These are phyloP conservation scores for Spinacia oleracea DNA, from an alignment of 179 eudicot genomes.

Conservation along the genomic window DNA sequence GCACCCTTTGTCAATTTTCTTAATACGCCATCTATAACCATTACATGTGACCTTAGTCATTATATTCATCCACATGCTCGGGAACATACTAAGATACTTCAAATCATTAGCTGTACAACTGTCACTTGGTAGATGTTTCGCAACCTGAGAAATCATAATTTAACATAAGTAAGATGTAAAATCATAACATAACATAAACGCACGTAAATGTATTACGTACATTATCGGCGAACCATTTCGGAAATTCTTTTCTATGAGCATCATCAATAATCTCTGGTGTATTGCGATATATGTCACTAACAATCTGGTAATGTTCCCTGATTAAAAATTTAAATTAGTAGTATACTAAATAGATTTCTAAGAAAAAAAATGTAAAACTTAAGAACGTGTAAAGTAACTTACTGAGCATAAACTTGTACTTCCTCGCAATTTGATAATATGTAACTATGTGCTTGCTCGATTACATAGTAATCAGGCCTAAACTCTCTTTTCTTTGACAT, in stretches of 20 bases:
- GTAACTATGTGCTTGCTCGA: conserved; percentile 1
- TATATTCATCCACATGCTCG: conserved; percentile 6
- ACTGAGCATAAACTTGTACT: conserved; percentile 7
- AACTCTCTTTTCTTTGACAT: not conserved
- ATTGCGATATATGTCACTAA: not conserved
- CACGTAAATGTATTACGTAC: not conserved
- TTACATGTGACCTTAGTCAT: conserved; percentile 17
- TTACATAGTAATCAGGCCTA: not conserved
- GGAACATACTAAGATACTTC: not conserved
- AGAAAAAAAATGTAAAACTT: not conserved
- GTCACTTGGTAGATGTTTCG: not conserved
- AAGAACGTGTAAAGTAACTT: not conserved
- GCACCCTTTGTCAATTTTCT: not conserved
- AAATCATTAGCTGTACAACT: not conserved
- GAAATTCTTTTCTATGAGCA: not conserved
- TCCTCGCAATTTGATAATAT: conserved; percentile 14
- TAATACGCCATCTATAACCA: conserved; percentile 12
- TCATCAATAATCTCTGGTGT: not conserved
- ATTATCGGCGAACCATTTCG: conserved; percentile 5
- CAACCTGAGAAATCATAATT: conserved; percentile 6
- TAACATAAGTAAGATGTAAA: too few species aligned
- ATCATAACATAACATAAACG: too few species aligned
- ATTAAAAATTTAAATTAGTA: not conserved
- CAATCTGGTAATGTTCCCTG: not conserved
- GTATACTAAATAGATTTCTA: not conserved